A percentile compares a stretch with the other conserved stretches of the same genome.
Evolutionary conservation across 1,284 basidiomycete species (phyloP).

Genomic region (Apiotrichum mycotoxinovorans): DNA sequence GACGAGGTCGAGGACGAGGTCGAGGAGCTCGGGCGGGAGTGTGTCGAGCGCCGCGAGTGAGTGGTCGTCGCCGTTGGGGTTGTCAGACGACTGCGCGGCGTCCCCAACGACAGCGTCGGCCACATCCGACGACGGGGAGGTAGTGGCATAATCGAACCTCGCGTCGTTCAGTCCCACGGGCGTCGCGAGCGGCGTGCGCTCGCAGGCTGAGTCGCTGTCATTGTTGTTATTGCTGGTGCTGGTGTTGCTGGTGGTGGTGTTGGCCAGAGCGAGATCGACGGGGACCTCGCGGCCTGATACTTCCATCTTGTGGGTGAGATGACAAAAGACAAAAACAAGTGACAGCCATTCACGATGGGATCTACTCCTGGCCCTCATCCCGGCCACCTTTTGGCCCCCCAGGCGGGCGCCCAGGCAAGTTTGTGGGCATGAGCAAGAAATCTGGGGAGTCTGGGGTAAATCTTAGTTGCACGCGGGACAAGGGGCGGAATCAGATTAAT

Average conservation of each 20-base stretch:
- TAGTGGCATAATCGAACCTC: not conserved
- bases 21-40: slow-evolving; percentile 47
- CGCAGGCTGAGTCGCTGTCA: not conserved
- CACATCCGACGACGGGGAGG: not conserved
- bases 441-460: no score
- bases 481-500: no score
- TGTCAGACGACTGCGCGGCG: no score
- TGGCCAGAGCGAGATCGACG: slow-evolving; percentile 2
- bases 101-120: not conserved
- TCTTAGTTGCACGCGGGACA: no score
- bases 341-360: no score
- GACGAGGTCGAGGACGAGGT: slow-evolving; percentile 40
- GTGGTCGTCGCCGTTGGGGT: not conserved
- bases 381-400: no score
- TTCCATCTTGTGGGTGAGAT: slow-evolving; percentile 1
- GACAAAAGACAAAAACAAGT: not conserved
- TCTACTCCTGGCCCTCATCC: no score
- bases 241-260: not conserved
- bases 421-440: no score
- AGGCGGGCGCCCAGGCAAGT: no score
- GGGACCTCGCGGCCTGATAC: slow-evolving; percentile 1
- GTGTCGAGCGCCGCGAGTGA: slow-evolving; percentile 12
- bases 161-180: not conserved
- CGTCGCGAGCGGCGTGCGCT: not conserved
- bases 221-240: not conserved